Percentiles rank a stretch among this genome's conserved stretches.
phyloP scores from a whole-genome alignment of 2,329 filamentous ascomycete genomes.

The Laburnicola sp. region DNA sequence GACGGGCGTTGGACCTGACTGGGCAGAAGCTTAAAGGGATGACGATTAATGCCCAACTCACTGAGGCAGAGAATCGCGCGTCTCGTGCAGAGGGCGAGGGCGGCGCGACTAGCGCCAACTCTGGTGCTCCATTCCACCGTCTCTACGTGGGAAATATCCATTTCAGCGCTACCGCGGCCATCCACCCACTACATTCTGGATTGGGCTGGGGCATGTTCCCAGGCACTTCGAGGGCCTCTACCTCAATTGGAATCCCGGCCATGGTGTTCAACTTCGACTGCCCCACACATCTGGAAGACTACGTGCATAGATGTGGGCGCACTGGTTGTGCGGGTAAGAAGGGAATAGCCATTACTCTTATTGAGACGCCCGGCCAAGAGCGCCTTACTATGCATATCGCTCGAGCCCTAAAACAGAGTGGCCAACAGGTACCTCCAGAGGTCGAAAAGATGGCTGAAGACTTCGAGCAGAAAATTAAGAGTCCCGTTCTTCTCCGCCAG shows the following conservation, averaged over 20 bases:
- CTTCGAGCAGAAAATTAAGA: conserved; percentile 88
- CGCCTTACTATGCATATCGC: conserved; percentile 85
- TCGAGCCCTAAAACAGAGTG: conserved; percentile 91
- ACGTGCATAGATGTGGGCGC: conserved; percentile 90
- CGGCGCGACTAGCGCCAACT: conserved; percentile 67
- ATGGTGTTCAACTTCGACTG: conserved; percentile 95
- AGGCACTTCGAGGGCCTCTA: conserved; percentile 95
- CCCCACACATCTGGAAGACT: conserved; percentile 93
- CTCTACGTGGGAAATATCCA: conserved; percentile 96
- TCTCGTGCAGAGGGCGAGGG: conserved; percentile 72
- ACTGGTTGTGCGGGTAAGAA: conserved; percentile 94
- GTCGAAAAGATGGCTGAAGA: conserved; percentile 64
- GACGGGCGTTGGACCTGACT: too few species aligned
- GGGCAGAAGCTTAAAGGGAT: too few species aligned
- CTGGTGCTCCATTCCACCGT: conserved; percentile 92
- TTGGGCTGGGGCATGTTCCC: conserved; percentile 83
- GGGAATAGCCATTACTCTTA: conserved; percentile 90
- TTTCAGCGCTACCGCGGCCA: conserved; percentile 93
- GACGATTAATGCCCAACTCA: too few species aligned
- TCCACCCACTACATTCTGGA: conserved; percentile 47
- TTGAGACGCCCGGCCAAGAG: conserved; percentile 90
- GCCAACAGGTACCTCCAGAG: conserved; percentile 75
- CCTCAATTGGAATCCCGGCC: conserved; percentile 92
- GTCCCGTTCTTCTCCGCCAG: conserved; percentile 28
- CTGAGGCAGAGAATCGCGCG: conserved; percentile 69